Evolutionary conservation across 1,284 basidiomycete genomes (phyloP), one percentile per base, ranked within the genome.

Genomic region (Coniferiporia sulphurascens): DNA sequence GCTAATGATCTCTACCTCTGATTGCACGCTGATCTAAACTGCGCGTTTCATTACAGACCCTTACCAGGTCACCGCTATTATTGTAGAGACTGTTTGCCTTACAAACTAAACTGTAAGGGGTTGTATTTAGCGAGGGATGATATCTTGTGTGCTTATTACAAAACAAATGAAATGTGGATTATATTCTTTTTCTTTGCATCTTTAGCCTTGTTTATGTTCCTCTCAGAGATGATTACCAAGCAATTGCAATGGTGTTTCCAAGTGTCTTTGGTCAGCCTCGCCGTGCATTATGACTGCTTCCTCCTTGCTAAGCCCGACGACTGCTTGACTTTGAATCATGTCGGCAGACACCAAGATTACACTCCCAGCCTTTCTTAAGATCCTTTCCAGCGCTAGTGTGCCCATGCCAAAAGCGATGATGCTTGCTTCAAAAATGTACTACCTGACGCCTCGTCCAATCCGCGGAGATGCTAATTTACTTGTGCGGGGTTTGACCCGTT

Each of bases 21-120:
- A 59, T 36, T 12, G 1, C 64, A 51, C 43, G 49, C 41, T 68
- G 58, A 59, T 60, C 65, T 22, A 58, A 35, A 46, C 46, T 52
- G 10, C 8, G 15, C 45, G 5, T 5, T 27, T 48, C 51, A 58
- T 64, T 62, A 48, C 64, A 91, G 92, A 95, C 74, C 91, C 93
- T 35, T 95, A 95, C 74, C 88, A 89, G 63, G 91, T 94, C 59
- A 93, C 91, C 43, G 74, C 81, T 68, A 97, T 96, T 75, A 89
- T 98, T 66, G 91, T 95, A 64, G 93, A 97, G 81, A 98, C 96
- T 56, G 95, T 92, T 19, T 62, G 58, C 49, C 46, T 62, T 17
- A 41, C 45, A 34, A 48, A 50, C 41, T 55, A 48, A 59, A 34
- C 13, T 10, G 17, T 8, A 21, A 19, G n/a, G 46, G 12, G 10